phyloP scores from a whole-genome alignment of 2,329 filamentous ascomycete genomes.

The Phyllosticta citriasiana region DNA sequence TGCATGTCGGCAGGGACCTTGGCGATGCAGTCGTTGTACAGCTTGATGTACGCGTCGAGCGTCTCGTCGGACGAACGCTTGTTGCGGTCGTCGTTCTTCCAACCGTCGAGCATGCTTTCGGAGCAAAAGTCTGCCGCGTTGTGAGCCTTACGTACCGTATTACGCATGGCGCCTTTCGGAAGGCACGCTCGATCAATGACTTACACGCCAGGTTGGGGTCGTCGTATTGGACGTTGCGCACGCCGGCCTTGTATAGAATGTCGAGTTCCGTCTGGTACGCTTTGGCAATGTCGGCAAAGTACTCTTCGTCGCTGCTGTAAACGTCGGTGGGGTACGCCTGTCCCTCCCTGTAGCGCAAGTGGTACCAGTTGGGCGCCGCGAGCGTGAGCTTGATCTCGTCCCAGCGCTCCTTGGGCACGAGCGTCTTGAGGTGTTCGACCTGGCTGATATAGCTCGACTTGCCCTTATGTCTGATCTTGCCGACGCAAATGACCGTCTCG shows the following conservation, averaged over 20 bases:
- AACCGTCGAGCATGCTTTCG: conserved; percentile 23
- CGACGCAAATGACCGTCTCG: conserved; percentile 44
- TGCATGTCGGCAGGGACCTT: conserved; percentile 58
- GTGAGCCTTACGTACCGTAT: not conserved
- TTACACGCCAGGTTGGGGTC: conserved; percentile 34
- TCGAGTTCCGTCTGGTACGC: conserved; percentile 34
- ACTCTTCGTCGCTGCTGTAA: conserved; percentile 33
- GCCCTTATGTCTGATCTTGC: conserved; percentile 47
- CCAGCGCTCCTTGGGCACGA: conserved; percentile 48
- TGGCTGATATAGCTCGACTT: conserved; percentile 44
- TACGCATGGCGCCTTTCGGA: not conserved
- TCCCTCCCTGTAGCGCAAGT: conserved; percentile 50
- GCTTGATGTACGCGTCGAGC: conserved; percentile 60
- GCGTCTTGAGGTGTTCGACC: conserved; percentile 46
- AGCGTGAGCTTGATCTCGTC: conserved; percentile 57
- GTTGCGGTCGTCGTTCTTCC: conserved; percentile 52
- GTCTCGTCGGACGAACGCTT: conserved; percentile 55
- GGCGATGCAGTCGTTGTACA: conserved; percentile 61
- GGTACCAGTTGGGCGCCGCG: conserved; percentile 56
- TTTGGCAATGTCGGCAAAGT: conserved; percentile 33
- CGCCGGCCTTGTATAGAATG: conserved; percentile 34
- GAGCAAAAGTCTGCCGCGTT: conserved; percentile 21
- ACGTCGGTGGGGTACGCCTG: conserved; percentile 32
- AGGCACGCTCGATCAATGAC: not conserved
- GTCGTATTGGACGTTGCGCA: conserved; percentile 35